phyloP scores from a whole-genome alignment of 768 basidiomycete genomes.

The Amanita exitialis region DNA sequence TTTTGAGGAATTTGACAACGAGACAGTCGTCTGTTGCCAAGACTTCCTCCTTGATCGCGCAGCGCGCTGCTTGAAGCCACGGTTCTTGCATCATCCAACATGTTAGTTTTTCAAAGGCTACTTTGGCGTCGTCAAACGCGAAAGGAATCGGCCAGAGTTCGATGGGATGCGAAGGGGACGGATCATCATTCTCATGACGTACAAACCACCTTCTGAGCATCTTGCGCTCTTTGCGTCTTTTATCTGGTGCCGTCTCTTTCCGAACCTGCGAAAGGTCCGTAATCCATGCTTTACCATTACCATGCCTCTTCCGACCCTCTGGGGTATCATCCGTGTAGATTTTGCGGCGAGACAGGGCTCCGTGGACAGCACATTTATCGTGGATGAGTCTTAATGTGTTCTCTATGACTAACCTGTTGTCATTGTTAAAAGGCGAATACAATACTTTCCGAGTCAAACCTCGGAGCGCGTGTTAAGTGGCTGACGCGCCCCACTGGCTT shows the following conservation, averaged over 20 bases:
- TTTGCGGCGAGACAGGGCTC: not conserved
- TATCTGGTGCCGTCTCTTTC: not conserved
- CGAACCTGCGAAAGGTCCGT: not conserved
- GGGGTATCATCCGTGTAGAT: not conserved
- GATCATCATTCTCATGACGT: not conserved
- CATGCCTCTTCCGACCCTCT: not conserved
- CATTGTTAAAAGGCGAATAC: not conserved
- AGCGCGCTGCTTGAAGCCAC: not conserved
- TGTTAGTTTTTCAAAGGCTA: not conserved
- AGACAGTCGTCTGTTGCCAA: not conserved
- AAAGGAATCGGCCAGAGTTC: not conserved
- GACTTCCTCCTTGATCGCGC: not conserved
- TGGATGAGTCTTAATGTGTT: not conserved
- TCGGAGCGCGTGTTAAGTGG: not conserved
- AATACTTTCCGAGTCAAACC: not conserved
- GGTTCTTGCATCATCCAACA: not conserved
- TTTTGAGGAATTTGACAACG: not conserved
- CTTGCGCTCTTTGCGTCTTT: not conserved
- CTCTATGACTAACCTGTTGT: not conserved
- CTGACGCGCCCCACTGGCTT: not conserved
- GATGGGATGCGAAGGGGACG: not conserved
- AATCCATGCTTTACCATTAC: not conserved
- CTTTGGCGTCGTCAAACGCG: not conserved
- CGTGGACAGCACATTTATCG: not conserved
- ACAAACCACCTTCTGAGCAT: not conserved